phyloP scores from a whole-genome alignment of 352 stramenopile species.

The Phytophthora pisi region DNA sequence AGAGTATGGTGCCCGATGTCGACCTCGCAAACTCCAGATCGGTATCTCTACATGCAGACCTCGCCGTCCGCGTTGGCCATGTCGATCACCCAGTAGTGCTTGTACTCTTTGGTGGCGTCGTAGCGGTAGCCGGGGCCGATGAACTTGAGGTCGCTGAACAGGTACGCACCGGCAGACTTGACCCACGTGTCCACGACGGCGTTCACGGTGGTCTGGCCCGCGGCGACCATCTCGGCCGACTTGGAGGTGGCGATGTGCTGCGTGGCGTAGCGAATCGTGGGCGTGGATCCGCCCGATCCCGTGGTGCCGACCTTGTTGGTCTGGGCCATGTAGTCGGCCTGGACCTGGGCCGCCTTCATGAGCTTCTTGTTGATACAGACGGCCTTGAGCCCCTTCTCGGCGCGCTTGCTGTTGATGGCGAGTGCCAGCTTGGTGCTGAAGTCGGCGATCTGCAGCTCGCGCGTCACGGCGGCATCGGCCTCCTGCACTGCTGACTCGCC shows the following conservation, averaged over 20 bases:
- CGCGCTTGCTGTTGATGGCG: constrained; percentile 39
- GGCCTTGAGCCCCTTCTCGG: constrained; percentile 34
- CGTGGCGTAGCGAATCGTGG: constrained; percentile 26
- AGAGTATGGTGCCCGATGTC: too few species aligned
- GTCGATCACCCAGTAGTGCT: constrained; percentile 42
- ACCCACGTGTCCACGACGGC: constrained; percentile 46
- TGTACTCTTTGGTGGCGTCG: constrained; percentile 30
- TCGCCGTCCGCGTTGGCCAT: constrained; percentile 29
- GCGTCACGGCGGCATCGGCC: background rate
- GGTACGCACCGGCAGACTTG: constrained; percentile 38
- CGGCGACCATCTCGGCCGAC: constrained; percentile 44
- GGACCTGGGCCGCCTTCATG: constrained; percentile 28
- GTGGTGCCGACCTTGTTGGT: constrained; percentile 28
- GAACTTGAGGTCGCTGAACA: constrained; percentile 38
- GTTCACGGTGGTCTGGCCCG: constrained; percentile 36
- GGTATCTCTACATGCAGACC: constrained; percentile 13
- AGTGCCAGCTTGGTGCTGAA: constrained; percentile 37
- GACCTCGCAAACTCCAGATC: background rate
- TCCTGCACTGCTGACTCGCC: constrained; percentile 10
- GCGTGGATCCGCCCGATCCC: constrained; percentile 37
- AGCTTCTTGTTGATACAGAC: constrained; percentile 49
- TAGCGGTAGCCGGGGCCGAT: constrained; percentile 34
- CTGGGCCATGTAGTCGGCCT: constrained; percentile 30
- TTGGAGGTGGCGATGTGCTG: constrained; percentile 22
- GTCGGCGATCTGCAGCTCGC: constrained; percentile 36